phyloP scores from a whole-genome alignment of 2,329 filamentous ascomycete genomes.

The Colletotrichum phormii region DNA sequence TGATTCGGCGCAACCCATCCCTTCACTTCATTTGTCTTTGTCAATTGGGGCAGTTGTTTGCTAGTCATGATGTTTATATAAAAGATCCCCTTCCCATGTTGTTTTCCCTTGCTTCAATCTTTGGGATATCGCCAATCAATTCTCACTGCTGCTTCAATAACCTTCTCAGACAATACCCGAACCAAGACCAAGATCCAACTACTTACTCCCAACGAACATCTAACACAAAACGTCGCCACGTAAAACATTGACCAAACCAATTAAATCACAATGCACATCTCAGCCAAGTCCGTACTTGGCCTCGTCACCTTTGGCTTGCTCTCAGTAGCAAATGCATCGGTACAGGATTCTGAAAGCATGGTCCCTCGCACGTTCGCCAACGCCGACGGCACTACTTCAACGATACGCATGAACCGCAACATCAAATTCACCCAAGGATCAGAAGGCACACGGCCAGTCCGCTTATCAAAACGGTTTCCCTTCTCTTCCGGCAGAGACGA shows the following conservation, averaged over 20 bases:
- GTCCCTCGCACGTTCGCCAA: background rate
- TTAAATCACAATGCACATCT: background rate
- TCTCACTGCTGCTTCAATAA: background rate
- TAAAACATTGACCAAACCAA: background rate
- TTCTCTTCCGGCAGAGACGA: conserved; percentile 34
- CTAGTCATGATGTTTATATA: background rate
- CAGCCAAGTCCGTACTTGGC: background rate
- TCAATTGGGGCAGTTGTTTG: background rate
- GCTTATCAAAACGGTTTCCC: conserved; percentile 11
- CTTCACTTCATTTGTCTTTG: background rate
- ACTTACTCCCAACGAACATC: background rate
- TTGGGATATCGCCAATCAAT: background rate
- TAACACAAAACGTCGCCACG: background rate
- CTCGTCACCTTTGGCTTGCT: background rate
- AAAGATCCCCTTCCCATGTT: background rate
- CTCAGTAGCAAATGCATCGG: background rate
- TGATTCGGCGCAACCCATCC: background rate
- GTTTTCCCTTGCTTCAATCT: background rate
- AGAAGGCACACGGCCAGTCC: conserved; percentile 14
- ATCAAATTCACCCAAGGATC: conserved; percentile 14
- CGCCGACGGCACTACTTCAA: conserved; percentile 1
- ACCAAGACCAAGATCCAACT: background rate
- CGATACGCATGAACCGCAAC: conserved; percentile 5
- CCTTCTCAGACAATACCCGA: background rate
- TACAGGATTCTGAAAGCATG: background rate